A percentile compares a stretch with the other conserved stretches of the same genome.
Evolutionary conservation across 2,329 filamentous ascomycete genomes (phyloP).

Genomic region (Truncatella angustata): DNA sequence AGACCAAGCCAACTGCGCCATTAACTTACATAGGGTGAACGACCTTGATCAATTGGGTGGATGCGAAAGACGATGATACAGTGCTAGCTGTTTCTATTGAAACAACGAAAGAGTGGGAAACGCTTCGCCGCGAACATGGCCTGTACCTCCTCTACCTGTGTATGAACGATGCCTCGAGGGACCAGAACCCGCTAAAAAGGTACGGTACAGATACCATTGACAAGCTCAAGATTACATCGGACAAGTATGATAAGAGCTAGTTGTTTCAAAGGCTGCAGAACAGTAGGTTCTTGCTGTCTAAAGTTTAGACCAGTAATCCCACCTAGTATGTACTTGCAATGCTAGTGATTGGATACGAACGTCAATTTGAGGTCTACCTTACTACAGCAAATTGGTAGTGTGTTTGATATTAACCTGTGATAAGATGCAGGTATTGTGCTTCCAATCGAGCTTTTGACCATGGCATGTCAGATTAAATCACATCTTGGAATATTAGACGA

Average conservation of each 20-base stretch:
- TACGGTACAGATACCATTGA: constrained; percentile 32
- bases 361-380: too few species aligned
- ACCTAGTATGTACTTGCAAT: too few species aligned
- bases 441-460: too few species aligned
- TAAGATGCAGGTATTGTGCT: too few species aligned
- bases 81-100: constrained; percentile 21
- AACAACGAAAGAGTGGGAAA: constrained; percentile 13
- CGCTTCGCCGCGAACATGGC: constrained; percentile 9
- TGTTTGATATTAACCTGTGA: too few species aligned
- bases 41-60: constrained; percentile 21
- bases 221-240: constrained; percentile 18
- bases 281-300: constrained; percentile 13
- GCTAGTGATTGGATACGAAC: too few species aligned
- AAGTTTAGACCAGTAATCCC: not conserved
- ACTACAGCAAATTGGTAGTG: too few species aligned
- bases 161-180: constrained; percentile 33
- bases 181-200: constrained; percentile 32
- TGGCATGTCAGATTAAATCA: too few species aligned
- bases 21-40: constrained; percentile 19
- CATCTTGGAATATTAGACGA: too few species aligned
- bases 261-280: constrained; percentile 15
- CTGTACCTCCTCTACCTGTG: constrained; percentile 34
- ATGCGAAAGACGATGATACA: constrained; percentile 21
- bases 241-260: constrained; percentile 22
- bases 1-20: too few species aligned